A percentile compares a stretch with the other conserved stretches of the same genome.
These are phyloP conservation scores for Colletotrichum sansevieriae DNA, from an alignment of 2,329 filamentous ascomycete genomes.

Conservation along the genomic window DNA sequence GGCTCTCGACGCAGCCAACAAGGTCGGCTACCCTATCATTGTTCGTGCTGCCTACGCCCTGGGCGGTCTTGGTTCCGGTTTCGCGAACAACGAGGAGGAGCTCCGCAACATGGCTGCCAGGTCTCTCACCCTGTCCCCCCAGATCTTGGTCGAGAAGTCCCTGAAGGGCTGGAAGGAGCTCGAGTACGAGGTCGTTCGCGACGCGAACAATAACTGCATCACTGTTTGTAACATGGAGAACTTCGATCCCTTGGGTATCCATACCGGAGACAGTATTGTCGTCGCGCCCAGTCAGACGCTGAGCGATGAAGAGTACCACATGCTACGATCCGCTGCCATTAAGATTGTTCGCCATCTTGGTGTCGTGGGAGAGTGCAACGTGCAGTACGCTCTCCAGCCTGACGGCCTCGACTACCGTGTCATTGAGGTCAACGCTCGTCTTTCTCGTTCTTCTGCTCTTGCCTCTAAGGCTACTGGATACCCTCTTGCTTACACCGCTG, in stretches of 20 bases:
- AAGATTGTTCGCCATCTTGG: slow-evolving; percentile 98
- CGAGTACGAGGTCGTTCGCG: slow-evolving; percentile 97
- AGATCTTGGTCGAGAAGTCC: slow-evolving; percentile 98
- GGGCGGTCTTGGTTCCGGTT: slow-evolving; percentile 95
- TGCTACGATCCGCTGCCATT: slow-evolving; percentile 97
- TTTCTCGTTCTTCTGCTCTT: slow-evolving; percentile 95
- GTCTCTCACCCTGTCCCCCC: slow-evolving; percentile 92
- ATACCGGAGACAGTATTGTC: slow-evolving; percentile 98
- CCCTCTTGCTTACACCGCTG: slow-evolving; percentile 95
- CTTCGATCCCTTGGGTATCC: slow-evolving; percentile 96
- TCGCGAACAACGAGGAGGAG: slow-evolving; percentile 94
- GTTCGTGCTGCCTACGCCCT: slow-evolving; percentile 97
- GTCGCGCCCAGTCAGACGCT: slow-evolving; percentile 97
- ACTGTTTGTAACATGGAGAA: slow-evolving; percentile 70
- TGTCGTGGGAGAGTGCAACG: slow-evolving; percentile 98
- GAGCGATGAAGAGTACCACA: slow-evolving; percentile 99
- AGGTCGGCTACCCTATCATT: slow-evolving; percentile 96
- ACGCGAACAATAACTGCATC: slow-evolving; percentile 94
- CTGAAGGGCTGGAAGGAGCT: slow-evolving; percentile 99
- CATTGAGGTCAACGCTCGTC: slow-evolving; percentile 98
- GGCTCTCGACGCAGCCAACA: slow-evolving; percentile 86
- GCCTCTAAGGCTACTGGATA: slow-evolving; percentile 99
- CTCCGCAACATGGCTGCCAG: slow-evolving; percentile 92
- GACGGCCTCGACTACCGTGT: slow-evolving; percentile 98
- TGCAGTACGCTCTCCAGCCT: slow-evolving; percentile 86